Base-by-base conservation (phyloP, 768 basidiomycete genomes). In the Podaxis sp. region DNA sequence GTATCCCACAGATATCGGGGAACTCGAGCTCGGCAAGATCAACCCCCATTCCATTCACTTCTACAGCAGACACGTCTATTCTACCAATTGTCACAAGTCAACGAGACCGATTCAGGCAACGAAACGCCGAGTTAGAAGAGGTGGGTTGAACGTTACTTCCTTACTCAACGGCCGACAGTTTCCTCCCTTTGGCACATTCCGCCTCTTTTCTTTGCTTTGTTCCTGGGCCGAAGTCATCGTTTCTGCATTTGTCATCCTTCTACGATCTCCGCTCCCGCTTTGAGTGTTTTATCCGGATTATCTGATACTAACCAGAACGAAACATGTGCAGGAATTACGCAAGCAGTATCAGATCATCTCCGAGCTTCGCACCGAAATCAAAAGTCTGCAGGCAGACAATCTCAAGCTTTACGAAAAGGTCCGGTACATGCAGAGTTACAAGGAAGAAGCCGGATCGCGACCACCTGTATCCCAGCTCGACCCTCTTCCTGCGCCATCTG, bases 391-490 rank as follows among this genome's bases (percentile, higher is more conserved):
- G 75, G 82, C 88, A 1, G 97, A 99, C 75, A 99, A 99, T 72
- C 84, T 99, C 50, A 99, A 99, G 74, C 79, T 99, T 64, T 99
- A 99, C 75, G 97, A 99, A 76, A 99, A 99, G 79, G 96, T 99
- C 56, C 88, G 96, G 64, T 99, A 99, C 73, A 97, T 98, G 89
- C 96, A 99, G 73, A 93, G 90, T 65, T 99, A 99, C 70, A 85
- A 92, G 17, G 92, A 95, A 70, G 90, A 93, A 40, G 77, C 83
- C 30, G 80, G 78, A 11, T 77, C 77, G 33, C 79, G 85, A 44
- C 81, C 58, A 28, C 57, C 82, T 15, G 82, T 84, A 13, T 84
- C 87, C 24, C 89, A 91, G 66, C 81, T 90, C 56, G 87, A 87
- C 69, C 90, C 88, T 12, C 75, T 90, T 1, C 89, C 90, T 26